phyloP scores from a whole-genome alignment of 2,329 filamentous ascomycete species.

The Macrophomina phaseolina region DNA sequence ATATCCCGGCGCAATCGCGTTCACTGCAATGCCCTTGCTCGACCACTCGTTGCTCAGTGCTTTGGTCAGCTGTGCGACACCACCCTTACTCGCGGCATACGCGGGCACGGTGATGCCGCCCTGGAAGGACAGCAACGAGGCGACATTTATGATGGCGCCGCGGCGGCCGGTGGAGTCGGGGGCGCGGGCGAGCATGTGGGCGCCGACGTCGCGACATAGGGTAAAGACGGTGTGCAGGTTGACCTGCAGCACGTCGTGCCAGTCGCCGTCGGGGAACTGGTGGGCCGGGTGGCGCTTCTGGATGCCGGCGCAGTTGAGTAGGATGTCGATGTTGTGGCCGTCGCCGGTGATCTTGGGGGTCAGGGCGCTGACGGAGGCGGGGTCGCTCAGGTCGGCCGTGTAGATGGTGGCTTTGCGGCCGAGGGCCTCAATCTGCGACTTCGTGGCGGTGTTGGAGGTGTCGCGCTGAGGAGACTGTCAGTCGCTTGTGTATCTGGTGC shows the following conservation, averaged over 20 bases:
- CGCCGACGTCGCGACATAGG: conserved; percentile 75
- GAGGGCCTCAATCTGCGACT: conserved; percentile 66
- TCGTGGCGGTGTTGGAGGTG: conserved; percentile 62
- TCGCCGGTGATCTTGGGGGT: conserved; percentile 66
- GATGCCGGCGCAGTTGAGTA: conserved; percentile 87
- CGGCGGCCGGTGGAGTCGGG: conserved; percentile 59
- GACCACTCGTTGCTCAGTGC: conserved; percentile 88
- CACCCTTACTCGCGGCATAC: conserved; percentile 86
- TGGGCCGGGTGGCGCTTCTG: conserved; percentile 79
- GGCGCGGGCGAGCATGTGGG: conserved; percentile 72
- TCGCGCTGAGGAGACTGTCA: conserved; percentile 56
- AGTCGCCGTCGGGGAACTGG: conserved; percentile 77
- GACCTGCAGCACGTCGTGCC: conserved; percentile 82
- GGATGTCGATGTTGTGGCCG: conserved; percentile 71
- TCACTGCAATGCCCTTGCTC: conserved; percentile 78
- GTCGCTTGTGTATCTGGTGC: background rate
- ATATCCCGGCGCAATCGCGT: conserved; percentile 88
- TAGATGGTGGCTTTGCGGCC: conserved; percentile 72
- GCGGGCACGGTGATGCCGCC: conserved; percentile 88
- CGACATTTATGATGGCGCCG: conserved; percentile 84
- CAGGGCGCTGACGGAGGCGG: conserved; percentile 65
- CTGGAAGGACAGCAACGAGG: conserved; percentile 80
- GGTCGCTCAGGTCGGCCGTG: conserved; percentile 70
- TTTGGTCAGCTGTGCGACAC: conserved; percentile 83
- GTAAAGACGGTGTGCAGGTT: conserved; percentile 85